Evolutionary conservation across 495 filamentous ascomycete species (phyloP).

Genomic region (Polyplosphaeria fusca): DNA sequence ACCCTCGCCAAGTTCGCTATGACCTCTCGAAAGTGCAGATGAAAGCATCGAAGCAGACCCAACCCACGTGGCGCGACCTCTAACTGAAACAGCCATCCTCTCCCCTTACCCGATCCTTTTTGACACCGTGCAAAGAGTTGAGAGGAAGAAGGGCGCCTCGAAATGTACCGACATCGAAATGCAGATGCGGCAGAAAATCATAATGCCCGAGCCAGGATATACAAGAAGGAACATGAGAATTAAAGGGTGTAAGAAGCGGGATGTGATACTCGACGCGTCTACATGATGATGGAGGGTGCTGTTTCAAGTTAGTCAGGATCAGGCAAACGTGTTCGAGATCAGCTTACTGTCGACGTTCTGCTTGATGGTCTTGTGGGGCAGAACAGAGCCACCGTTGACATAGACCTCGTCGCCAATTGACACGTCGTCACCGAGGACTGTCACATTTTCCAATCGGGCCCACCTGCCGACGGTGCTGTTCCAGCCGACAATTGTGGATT

Average conservation of each 20-base stretch:
- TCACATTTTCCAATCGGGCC: conserved; percentile 96
- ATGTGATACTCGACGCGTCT: neutral
- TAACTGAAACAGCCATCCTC: too few species aligned
- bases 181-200: neutral
- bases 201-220: conserved; percentile 22
- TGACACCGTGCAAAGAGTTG: neutral
- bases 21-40: too few species aligned
- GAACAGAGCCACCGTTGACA: conserved; percentile 93
- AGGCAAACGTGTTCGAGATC: neutral
- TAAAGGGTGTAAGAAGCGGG: conserved; percentile 26
- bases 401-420: conserved; percentile 98
- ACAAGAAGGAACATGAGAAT: conserved; percentile 30
- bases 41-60: too few species aligned
- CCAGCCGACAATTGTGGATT: conserved; percentile 99
- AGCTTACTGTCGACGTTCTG: conserved; percentile 81
- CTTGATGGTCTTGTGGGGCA: conserved; percentile 99
- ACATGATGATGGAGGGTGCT: conserved; percentile 35
- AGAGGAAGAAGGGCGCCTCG: neutral
- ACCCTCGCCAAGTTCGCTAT: too few species aligned
- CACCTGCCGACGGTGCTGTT: conserved; percentile 94
- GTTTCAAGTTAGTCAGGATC: conserved; percentile 7
- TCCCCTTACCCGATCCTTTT: neutral
- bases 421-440: conserved; percentile 97
- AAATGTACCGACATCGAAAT: neutral
- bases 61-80: too few species aligned